Base-by-base conservation (phyloP, 768 basidiomycete species). In the Podaxis sp. region DNA sequence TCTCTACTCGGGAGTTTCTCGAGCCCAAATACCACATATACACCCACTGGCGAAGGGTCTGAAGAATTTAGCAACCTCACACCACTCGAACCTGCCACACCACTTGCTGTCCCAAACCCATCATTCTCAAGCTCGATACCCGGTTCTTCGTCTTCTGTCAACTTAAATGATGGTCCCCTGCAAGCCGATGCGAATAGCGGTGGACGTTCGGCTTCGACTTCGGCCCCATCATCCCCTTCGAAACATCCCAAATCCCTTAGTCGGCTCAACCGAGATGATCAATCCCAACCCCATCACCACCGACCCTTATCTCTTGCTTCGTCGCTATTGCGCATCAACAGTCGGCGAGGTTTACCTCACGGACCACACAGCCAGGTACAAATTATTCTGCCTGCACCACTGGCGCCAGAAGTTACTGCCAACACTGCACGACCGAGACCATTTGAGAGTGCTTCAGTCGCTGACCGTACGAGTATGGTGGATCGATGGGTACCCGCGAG, bases 361-460 rank as follows among this genome's bases (percentile, higher is more conserved):
- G 77, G 79, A 4, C 84, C 81, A 0, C 81, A 83, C 62, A 87
- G 79, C 69, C 80, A 80, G 59, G 74, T 91, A 58, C 84, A 90
- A 67, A 86, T 92, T 57, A 74, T 93, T 15, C 76, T 91, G 3
- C 91, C 91, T 0, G 72, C 83, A 0, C 90, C 89, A 1, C 80
- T 93, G 17, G 83, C 82, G 1, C 77, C 64, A 81, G 11, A 71
- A 71, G 44, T 71, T 3, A 1, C 26, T 12, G 22, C 50, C 1
- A 55, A 12, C 37, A 2, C 48, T 2, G 36, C 26, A 26, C 50
- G 37, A 49, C 61, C 53, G 17, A 50, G 41, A 15, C 24, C 53
- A 33, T 24, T 15, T n/a, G 61, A 56, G 33, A 46, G 15, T 13
- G 52, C 33, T 36, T 4, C 24, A 22, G 41, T 50, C 8, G 22